These are phyloP conservation scores for Meredithiella fracta DNA, from an alignment of 2,329 filamentous ascomycete species.

Conservation along the genomic window DNA sequence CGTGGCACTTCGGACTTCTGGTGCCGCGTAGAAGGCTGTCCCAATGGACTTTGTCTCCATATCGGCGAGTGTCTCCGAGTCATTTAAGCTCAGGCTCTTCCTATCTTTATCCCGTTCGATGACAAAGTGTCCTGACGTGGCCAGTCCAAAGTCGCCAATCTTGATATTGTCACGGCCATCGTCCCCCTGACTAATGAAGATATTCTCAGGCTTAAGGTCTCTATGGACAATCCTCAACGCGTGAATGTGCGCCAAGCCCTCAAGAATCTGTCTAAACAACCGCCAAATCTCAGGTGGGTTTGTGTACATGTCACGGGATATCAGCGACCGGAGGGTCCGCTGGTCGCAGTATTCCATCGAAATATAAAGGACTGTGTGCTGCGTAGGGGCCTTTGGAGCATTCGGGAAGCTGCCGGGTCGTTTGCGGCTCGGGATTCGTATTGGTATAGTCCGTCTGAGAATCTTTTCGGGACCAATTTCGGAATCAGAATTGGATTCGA, in stretches of 20 bases:
- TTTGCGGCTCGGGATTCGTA: slow-evolving; percentile 1
- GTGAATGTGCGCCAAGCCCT: slow-evolving; percentile 82
- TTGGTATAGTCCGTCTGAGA: neutral
- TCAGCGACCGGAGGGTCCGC: slow-evolving; percentile 77
- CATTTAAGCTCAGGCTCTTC: neutral
- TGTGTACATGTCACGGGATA: slow-evolving; percentile 56
- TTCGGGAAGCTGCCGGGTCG: slow-evolving; percentile 16
- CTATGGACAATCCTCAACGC: slow-evolving; percentile 83
- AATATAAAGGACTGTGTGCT: slow-evolving; percentile 67
- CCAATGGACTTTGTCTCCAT: slow-evolving; percentile 58
- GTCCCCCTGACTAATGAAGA: slow-evolving; percentile 57
- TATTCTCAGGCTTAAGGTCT: slow-evolving; percentile 91
- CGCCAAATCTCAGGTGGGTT: slow-evolving; percentile 72
- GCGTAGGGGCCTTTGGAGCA: slow-evolving; percentile 22
- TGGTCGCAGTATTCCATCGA: slow-evolving; percentile 99
- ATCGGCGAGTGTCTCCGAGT: slow-evolving; percentile 21
- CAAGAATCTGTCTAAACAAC: slow-evolving; percentile 76
- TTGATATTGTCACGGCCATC: slow-evolving; percentile 80
- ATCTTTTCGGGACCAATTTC: neutral
- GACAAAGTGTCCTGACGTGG: slow-evolving; percentile 69
- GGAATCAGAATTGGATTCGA: neutral
- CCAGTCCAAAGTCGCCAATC: slow-evolving; percentile 91
- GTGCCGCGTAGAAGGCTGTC: slow-evolving; percentile 83
- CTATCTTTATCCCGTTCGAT: slow-evolving; percentile 42
- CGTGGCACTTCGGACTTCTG: slow-evolving; percentile 65